Base-by-base conservation (phyloP, 2,329 filamentous ascomycete species). In the Scytalidium sp. region DNA sequence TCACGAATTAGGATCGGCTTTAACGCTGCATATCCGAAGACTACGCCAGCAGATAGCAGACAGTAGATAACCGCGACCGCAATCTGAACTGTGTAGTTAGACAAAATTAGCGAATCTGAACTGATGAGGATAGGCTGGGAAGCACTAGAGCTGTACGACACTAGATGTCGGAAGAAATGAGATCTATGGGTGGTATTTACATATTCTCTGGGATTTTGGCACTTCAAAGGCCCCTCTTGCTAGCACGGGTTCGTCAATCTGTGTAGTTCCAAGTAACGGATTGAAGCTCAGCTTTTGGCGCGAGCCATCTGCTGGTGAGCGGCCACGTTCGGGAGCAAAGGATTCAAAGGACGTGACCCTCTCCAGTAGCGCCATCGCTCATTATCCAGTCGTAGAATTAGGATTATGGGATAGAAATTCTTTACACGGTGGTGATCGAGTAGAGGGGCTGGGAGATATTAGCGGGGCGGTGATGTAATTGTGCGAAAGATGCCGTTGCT, bases 1-100 rank as follows among this genome's bases (percentile, higher is more conserved):
- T 91, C 85, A 11, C 75, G 69, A 53, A 92, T 86, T 21, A 95
- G 74, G 8, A 94, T 80, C 0, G 90, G 89, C 65, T 94, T 95
- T 58, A 95, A 75, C 11, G 90, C 89, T 13, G 90, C 90, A 67
- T 90, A 95, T 27, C 90, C 90, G 68, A 94, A 94, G 17, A 94
- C 83, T 39, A 91, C 75, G 1, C 90, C 92, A 3, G 90, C 85
- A 6, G 88, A 83, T 52, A 95, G 76, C 29, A 92, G 78, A 67
- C 88, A 93, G 64, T 87, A 88, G 10, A 88, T 59, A 1, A 89
- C 82, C 5, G 84, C 86, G 43, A 81, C 72, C 39, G 70, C 69
- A n/a, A 92, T 81, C 70, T 93, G 88, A 15, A 79, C 85, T 90
- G 59, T 42, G 25, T 11, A 29, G 39, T 41, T 15, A 21, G 17